A percentile compares a stretch with the other conserved stretches of the same genome.
phyloP scores from a whole-genome alignment of 2,329 filamentous ascomycete genomes.

The Verticillium nubilum region DNA sequence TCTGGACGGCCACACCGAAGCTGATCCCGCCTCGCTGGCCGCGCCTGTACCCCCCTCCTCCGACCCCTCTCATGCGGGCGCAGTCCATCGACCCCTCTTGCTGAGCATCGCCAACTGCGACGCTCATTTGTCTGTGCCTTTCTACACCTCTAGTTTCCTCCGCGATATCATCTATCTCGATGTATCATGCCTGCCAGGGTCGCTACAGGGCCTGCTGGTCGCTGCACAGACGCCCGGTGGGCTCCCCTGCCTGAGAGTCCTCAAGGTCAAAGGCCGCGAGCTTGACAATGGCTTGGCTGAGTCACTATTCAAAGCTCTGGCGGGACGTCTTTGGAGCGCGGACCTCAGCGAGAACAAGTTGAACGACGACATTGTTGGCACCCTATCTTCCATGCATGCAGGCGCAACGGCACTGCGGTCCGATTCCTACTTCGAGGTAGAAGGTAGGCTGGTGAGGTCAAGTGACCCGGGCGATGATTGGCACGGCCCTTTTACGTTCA shows the following conservation, averaged over 20 bases:
- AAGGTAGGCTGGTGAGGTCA: conserved; percentile 34
- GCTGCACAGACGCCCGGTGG: conserved; percentile 22
- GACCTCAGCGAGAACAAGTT: conserved; percentile 49
- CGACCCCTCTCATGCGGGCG: conserved; percentile 2
- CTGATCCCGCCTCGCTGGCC: conserved; percentile 34
- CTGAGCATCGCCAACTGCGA: conserved; percentile 40
- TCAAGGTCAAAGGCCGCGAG: conserved; percentile 44
- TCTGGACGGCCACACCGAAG: conserved; percentile 39
- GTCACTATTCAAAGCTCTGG: conserved; percentile 26
- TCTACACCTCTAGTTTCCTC: conserved; percentile 32
- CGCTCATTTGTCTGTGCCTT: conserved; percentile 29
- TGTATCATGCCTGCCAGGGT: conserved; percentile 42
- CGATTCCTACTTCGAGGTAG: conserved; percentile 33
- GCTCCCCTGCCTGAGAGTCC: conserved; percentile 42
- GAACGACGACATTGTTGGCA: conserved; percentile 35
- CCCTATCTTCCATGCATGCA: conserved; percentile 6
- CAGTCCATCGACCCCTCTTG: conserved; percentile 24
- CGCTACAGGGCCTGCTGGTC: conserved; percentile 29
- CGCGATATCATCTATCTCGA: conserved; percentile 45
- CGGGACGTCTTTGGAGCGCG: conserved; percentile 47
- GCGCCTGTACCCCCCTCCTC: conserved; percentile 2
- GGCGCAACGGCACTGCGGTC: conserved; percentile 21
- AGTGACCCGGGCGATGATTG: conserved; percentile 20
- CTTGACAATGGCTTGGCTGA: conserved; percentile 34
- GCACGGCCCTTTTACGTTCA: conserved; percentile 36